Percentiles rank a stretch among this genome's conserved stretches.
Conservation (phyloP, 176 grass and related monocot species). For the Oryza coarctata region DNA sequence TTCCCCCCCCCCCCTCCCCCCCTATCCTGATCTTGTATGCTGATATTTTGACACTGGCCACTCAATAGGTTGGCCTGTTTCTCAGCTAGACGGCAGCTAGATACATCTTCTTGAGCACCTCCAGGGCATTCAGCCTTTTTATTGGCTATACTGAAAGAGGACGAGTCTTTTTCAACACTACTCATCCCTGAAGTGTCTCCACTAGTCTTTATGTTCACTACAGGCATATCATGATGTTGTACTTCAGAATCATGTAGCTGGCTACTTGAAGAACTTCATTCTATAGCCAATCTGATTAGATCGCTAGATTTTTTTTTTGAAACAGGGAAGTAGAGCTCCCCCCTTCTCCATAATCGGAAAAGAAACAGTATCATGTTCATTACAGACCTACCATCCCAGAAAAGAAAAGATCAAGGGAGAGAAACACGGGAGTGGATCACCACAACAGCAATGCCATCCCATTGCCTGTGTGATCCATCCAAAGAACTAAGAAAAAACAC, state of each 20-base stretch:
- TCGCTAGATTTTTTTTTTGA: too few relatives aligned
- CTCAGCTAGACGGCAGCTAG: constrained; percentile 13
- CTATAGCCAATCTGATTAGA: constrained; percentile 10
- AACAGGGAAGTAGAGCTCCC: too few relatives aligned
- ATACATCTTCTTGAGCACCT: constrained; percentile 29
- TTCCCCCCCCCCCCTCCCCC: too few relatives aligned
- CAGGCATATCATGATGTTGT: constrained; percentile 17
- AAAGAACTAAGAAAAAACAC: too few relatives aligned
- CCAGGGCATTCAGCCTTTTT: constrained; percentile 22
- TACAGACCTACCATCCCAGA: too few relatives aligned
- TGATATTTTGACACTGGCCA: constrained; percentile 1
- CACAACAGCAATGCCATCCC: too few relatives aligned
- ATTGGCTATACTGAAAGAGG: constrained; percentile 18
- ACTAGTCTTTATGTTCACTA: neutral
- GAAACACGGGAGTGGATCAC: too few relatives aligned
- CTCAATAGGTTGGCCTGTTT: neutral
- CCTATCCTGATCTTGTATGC: neutral
- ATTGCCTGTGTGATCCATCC: too few relatives aligned
- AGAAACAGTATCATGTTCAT: too few relatives aligned
- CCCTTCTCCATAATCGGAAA: too few relatives aligned
- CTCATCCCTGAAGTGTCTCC: constrained; percentile 17
- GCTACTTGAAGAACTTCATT: constrained; percentile 21
- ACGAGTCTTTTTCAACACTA: neutral
- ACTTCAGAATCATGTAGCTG: constrained; percentile 26
- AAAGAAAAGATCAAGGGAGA: too few relatives aligned